Conservation (phyloP, 352 stramenopile species). For the Globisporangium megalacanthum region DNA sequence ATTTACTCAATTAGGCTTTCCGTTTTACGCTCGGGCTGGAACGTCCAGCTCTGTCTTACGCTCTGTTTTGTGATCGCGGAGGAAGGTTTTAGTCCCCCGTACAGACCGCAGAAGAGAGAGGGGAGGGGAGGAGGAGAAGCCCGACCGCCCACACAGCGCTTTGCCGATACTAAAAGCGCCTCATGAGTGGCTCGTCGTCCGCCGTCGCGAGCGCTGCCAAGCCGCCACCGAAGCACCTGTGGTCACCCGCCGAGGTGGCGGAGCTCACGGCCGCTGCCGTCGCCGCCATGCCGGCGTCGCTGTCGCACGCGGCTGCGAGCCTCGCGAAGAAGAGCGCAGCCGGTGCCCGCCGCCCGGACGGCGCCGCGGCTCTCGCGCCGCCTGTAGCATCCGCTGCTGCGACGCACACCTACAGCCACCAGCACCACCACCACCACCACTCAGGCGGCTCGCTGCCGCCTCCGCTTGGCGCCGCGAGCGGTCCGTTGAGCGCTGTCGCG, state of each 20-base stretch:
- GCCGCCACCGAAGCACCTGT: constrained; percentile 53
- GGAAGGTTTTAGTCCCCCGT: too few relatives aligned
- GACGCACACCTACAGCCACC: constrained; percentile 22
- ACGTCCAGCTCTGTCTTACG: too few relatives aligned
- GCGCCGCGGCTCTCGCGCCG: constrained; percentile 29
- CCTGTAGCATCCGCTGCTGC: background rate
- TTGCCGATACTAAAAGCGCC: background rate
- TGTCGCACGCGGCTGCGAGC: constrained; percentile 39
- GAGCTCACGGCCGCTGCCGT: constrained; percentile 72
- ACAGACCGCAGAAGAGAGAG: constrained; percentile 1
- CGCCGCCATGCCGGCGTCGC: constrained; percentile 53
- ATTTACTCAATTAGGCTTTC: too few relatives aligned
- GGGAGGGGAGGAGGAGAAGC: constrained; percentile 8
- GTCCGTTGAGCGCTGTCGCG: background rate
- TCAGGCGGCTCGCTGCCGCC: constrained; percentile 18
- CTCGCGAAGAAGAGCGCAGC: constrained; percentile 43
- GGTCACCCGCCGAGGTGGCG: constrained; percentile 68
- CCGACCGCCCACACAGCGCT: background rate
- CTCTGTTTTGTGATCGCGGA: too few relatives aligned
- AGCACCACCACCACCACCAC: constrained; percentile 41
- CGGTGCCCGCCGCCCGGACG: constrained; percentile 59
- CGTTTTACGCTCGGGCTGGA: too few relatives aligned
- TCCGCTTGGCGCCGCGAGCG: background rate
- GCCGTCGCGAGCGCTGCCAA: constrained; percentile 15
- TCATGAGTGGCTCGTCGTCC: constrained; percentile 36